Conservation (phyloP, 2,329 filamentous ascomycete genomes). For the Volutella citrinella region DNA sequence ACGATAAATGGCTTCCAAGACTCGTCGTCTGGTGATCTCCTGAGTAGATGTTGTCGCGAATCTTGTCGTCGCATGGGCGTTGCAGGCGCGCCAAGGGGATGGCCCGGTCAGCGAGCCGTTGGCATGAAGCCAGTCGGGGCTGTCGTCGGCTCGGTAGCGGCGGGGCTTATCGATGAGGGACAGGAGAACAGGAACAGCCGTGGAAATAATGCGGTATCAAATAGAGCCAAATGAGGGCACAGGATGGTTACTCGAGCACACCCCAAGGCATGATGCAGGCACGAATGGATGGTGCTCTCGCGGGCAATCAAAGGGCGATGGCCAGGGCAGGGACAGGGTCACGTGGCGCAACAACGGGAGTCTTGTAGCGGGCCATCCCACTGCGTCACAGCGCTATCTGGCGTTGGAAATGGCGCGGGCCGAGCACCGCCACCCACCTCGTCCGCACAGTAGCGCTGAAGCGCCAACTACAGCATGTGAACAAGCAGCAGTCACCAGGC, state of each 20-base stretch:
- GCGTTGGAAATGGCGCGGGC: conserved; percentile 23
- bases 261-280: conserved; percentile 25
- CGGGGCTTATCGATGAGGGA: conserved; percentile 8
- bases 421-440: conserved; percentile 11
- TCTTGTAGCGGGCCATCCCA: conserved; percentile 20
- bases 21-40: conserved; percentile 27
- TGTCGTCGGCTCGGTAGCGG: conserved; percentile 9
- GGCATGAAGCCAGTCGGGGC: conserved; percentile 13
- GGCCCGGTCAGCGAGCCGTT: conserved; percentile 23
- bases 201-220: no score
- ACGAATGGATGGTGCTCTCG: conserved; percentile 15
- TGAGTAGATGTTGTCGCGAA: conserved; percentile 28
- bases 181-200: no score
- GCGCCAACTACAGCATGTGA: no score
- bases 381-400: conserved; percentile 22
- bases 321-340: conserved; percentile 24
- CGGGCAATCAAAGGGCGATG: conserved; percentile 25
- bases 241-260: conserved; percentile 18
- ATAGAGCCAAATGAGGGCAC: conserved; percentile 21
- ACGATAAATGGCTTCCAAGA: conserved; percentile 15
- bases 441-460: no score
- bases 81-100: conserved; percentile 22
- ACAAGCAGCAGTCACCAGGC: no score
- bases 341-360: conserved; percentile 23
- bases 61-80: conserved; percentile 33